Percentiles rank a stretch among this genome's conserved stretches.
Evolutionary conservation across 1,284 basidiomycete genomes (phyloP).

Genomic region (Moniliophthora roreri): DNA sequence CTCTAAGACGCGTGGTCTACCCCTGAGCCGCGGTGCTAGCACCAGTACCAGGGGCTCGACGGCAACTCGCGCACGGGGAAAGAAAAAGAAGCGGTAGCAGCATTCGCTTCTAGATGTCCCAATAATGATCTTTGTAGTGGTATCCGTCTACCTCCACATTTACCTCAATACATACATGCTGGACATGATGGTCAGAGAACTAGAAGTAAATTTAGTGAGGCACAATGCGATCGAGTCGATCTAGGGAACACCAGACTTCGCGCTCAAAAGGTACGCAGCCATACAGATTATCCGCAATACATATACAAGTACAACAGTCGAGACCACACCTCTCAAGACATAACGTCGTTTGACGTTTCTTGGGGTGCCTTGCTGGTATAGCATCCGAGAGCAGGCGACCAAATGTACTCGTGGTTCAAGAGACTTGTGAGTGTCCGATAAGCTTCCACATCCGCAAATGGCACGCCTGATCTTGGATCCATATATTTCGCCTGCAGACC

Average conservation of each 20-base stretch:
- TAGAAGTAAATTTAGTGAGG: too few species aligned
- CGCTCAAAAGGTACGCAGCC: too few species aligned
- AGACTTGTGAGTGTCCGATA: slow-evolving; percentile 61
- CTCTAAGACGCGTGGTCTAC: slow-evolving; percentile 6
- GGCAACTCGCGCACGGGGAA: slow-evolving; percentile 1
- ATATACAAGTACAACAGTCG: too few species aligned
- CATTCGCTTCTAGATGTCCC: not conserved
- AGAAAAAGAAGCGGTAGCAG: not conserved
- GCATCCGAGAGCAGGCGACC: slow-evolving; percentile 55
- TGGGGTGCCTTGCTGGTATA: not conserved
- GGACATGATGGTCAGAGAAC: too few species aligned
- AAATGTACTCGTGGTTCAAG: slow-evolving; percentile 63
- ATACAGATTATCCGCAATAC: too few species aligned
- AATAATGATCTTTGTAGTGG: too few species aligned
- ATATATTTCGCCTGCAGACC: slow-evolving; percentile 66
- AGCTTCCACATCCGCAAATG: slow-evolving; percentile 71
- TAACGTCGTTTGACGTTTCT: not conserved
- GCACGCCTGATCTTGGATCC: slow-evolving; percentile 76
- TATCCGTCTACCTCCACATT: too few species aligned
- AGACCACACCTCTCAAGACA: too few species aligned
- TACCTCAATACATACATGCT: too few species aligned
- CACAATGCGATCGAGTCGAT: too few species aligned
- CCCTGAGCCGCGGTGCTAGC: not conserved
- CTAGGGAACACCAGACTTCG: too few species aligned
- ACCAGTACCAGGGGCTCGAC: not conserved